Conservation (phyloP, 352 stramenopile species). For the Hyaloperonospora brassicae region DNA sequence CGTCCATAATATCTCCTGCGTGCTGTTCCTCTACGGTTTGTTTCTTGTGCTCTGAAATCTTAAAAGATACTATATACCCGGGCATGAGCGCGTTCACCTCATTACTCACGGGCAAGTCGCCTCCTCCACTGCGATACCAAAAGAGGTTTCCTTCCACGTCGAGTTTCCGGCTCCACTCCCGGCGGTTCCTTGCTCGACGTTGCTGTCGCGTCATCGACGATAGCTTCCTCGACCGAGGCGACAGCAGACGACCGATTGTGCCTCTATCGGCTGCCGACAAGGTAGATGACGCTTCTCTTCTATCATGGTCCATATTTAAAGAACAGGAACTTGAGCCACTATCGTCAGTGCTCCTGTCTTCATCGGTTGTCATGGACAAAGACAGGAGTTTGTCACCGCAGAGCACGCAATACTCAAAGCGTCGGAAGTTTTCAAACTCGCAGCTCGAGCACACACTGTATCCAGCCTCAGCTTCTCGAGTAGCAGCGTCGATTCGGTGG, state of each 20-base stretch:
- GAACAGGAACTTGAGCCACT: not conserved
- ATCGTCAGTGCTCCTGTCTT: slow-evolving; percentile 21
- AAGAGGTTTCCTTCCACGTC: slow-evolving; percentile 50
- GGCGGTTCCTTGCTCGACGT: slow-evolving; percentile 39
- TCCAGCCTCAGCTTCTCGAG: slow-evolving; percentile 47
- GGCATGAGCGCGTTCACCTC: slow-evolving; percentile 14
- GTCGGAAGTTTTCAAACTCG: slow-evolving; percentile 71
- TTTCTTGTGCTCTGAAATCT: slow-evolving; percentile 15
- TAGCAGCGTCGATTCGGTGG: slow-evolving; percentile 58
- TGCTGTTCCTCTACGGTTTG: slow-evolving; percentile 7
- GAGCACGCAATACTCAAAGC: slow-evolving; percentile 51
- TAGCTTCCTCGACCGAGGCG: slow-evolving; percentile 23
- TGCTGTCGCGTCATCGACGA: slow-evolving; percentile 31
- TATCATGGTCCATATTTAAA: too few relatives aligned
- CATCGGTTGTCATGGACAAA: slow-evolving; percentile 17
- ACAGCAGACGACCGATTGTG: slow-evolving; percentile 10
- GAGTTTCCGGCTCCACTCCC: slow-evolving; percentile 57
- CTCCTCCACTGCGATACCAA: slow-evolving; percentile 41
- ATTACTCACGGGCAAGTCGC: slow-evolving; percentile 11
- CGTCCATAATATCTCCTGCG: not conserved
- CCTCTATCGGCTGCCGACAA: not conserved
- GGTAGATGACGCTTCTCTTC: too few relatives aligned
- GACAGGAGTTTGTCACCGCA: slow-evolving; percentile 47
- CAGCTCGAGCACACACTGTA: slow-evolving; percentile 41
- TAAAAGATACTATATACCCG: slow-evolving; percentile 29